Conservation (phyloP, 805 yeast species). For the Barnettozyma vustinii region DNA sequence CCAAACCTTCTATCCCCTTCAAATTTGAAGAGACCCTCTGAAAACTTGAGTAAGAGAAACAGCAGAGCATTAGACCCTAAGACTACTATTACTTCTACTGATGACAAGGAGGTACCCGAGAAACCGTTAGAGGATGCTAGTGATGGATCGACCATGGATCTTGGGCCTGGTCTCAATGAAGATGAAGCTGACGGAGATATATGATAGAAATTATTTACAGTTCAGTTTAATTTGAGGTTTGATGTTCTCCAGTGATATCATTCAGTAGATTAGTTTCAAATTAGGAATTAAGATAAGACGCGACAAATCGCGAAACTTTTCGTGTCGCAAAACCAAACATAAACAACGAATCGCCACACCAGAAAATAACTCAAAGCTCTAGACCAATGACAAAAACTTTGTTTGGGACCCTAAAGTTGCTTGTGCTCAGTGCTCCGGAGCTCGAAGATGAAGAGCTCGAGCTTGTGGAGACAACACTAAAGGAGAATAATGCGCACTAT, state of each 20-base stretch:
- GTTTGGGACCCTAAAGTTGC: slow-evolving; percentile 20
- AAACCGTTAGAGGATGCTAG: background rate
- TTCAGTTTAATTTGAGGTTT: too few relatives aligned
- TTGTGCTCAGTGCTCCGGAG: slow-evolving; percentile 18
- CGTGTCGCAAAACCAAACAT: background rate
- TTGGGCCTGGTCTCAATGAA: too few relatives aligned
- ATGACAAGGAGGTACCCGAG: background rate
- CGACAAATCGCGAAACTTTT: background rate
- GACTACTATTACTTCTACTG: background rate
- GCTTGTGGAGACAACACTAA: slow-evolving; percentile 18
- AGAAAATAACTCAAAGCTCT: background rate
- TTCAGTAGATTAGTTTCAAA: background rate
- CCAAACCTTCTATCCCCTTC: slow-evolving; percentile 8
- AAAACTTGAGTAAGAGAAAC: slow-evolving; percentile 16
- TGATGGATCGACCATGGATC: too few relatives aligned
- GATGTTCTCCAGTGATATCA: too few relatives aligned
- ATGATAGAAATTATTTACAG: too few relatives aligned
- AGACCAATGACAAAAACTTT: slow-evolving; percentile 12
- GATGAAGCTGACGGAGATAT: too few relatives aligned
- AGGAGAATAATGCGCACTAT: slow-evolving; percentile 22
- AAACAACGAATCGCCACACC: background rate
- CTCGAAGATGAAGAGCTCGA: slow-evolving; percentile 13
- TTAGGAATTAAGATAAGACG: background rate
- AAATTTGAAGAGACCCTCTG: slow-evolving; percentile 18
- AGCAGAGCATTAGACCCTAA: slow-evolving; percentile 6